Percentiles rank a stretch among this genome's conserved stretches.
Conservation (phyloP, 306 rosid species). For the Comarum palustre region DNA sequence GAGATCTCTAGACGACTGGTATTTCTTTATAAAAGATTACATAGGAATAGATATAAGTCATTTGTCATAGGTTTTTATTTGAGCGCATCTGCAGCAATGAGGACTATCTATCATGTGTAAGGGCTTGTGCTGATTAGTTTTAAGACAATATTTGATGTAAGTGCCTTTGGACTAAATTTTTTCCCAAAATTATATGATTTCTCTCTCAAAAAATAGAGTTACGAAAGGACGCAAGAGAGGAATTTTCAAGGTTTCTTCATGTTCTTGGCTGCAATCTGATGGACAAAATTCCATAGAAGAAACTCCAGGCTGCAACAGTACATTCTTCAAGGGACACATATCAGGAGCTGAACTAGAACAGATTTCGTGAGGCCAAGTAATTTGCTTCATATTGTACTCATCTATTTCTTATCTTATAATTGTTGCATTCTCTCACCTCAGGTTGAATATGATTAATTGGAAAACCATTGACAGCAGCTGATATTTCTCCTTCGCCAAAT, state of each 20-base stretch:
- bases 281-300: conserved; percentile 34
- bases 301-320: background rate
- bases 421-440: conserved; percentile 12
- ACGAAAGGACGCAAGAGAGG: conserved; percentile 30
- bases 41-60: no score
- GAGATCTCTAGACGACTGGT: no score
- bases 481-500: conserved; percentile 33
- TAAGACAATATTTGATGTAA: no score
- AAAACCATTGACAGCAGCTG: conserved; percentile 68
- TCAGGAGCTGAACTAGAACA: conserved; percentile 19
- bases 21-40: no score
- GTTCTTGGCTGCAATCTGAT: conserved; percentile 70
- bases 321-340: conserved; percentile 28
- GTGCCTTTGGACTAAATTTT: no score
- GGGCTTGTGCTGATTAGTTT: no score
- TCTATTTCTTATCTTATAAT: conserved; percentile 2
- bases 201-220: no score
- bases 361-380: conserved; percentile 4
- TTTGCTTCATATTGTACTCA: conserved; percentile 19
- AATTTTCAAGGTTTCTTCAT: conserved; percentile 64
- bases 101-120: no score
- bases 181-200: no score
- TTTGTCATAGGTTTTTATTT: no score
- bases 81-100: no score
- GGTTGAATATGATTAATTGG: conserved; percentile 32